phyloP scores from a whole-genome alignment of 768 basidiomycete species.

The Hysterangium stoloniferum region DNA sequence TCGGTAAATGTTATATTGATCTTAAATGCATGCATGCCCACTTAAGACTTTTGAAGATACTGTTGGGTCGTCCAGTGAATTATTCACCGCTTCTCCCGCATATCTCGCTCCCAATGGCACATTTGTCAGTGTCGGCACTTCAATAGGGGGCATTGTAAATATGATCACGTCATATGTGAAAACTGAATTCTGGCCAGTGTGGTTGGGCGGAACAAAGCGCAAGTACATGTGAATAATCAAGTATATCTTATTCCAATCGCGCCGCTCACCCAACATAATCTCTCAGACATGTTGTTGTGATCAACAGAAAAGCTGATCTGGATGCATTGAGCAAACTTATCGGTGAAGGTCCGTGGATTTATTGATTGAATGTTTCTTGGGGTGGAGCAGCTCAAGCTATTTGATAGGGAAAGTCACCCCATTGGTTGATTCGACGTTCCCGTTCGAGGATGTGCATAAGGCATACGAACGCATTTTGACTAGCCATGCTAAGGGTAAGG shows the following conservation, averaged over 20 bases:
- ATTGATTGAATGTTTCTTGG: not conserved
- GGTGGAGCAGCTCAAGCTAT: not conserved
- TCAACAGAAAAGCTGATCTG: conserved; percentile 29
- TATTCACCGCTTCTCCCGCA: conserved; percentile 42
- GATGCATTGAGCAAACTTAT: conserved; percentile 30
- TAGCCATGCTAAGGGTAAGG: conserved; percentile 52
- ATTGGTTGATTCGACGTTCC: conserved; percentile 50
- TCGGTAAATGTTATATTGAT: conserved; percentile 42
- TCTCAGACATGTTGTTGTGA: conserved; percentile 27
- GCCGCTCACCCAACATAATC: not conserved
- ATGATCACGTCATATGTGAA: conserved; percentile 25
- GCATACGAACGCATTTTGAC: conserved; percentile 59
- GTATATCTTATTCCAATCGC: not conserved
- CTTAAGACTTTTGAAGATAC: no score
- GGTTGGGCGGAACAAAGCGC: conserved; percentile 46
- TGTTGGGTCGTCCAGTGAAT: not conserved
- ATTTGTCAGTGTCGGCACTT: conserved; percentile 44
- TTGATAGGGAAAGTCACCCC: conserved; percentile 42
- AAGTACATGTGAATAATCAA: conserved; percentile 34
- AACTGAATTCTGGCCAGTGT: conserved; percentile 34
- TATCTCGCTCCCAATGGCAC: conserved; percentile 48
- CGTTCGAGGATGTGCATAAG: conserved; percentile 46
- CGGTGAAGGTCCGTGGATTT: conserved; percentile 31
- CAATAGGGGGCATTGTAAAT: conserved; percentile 27
- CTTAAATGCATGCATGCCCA: no score